These are phyloP conservation scores for Leccinum subspadiceum DNA, from an alignment of 1,284 basidiomycete species.

Conservation along the genomic window DNA sequence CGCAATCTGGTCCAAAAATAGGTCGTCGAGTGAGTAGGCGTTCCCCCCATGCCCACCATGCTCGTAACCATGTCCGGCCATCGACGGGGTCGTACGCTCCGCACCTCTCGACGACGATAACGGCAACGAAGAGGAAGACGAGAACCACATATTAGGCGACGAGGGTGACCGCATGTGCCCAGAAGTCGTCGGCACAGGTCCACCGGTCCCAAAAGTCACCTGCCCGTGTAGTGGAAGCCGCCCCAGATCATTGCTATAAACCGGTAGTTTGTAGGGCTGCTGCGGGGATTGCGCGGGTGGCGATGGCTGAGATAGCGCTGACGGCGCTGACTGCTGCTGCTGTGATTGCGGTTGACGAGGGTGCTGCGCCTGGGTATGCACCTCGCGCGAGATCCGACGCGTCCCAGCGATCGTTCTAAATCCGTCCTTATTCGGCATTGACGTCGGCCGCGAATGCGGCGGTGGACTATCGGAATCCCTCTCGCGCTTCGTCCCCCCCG, in stretches of 20 bases:
- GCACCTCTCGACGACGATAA: neutral
- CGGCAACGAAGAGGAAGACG: slow-evolving; percentile 1
- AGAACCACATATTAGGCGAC: slow-evolving; percentile 22
- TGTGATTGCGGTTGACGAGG: slow-evolving; percentile 10
- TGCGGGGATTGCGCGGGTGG: neutral
- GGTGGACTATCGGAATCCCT: slow-evolving; percentile 49
- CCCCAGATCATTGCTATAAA: slow-evolving; percentile 60
- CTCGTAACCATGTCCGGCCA: slow-evolving; percentile 11
- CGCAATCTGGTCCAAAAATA: slow-evolving; percentile 26
- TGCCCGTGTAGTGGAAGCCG: slow-evolving; percentile 52
- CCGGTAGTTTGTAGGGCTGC: slow-evolving; percentile 39
- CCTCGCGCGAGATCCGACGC: slow-evolving; percentile 32
- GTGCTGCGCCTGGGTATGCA: slow-evolving; percentile 13
- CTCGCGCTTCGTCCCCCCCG: slow-evolving; percentile 56
- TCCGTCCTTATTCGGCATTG: slow-evolving; percentile 8
- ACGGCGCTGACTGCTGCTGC: neutral
- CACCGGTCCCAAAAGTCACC: slow-evolving; percentile 15
- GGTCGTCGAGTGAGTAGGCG: slow-evolving; percentile 23
- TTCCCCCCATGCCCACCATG: neutral
- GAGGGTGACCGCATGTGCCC: slow-evolving; percentile 10
- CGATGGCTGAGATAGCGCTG: neutral
- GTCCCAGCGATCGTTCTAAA: slow-evolving; percentile 35
- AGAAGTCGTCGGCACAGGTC: slow-evolving; percentile 1
- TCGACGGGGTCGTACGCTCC: neutral
- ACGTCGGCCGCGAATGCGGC: slow-evolving; percentile 1